These are phyloP conservation scores for Triangularia verruculosa DNA, from an alignment of 2,329 filamentous ascomycete genomes.

Conservation along the genomic window DNA sequence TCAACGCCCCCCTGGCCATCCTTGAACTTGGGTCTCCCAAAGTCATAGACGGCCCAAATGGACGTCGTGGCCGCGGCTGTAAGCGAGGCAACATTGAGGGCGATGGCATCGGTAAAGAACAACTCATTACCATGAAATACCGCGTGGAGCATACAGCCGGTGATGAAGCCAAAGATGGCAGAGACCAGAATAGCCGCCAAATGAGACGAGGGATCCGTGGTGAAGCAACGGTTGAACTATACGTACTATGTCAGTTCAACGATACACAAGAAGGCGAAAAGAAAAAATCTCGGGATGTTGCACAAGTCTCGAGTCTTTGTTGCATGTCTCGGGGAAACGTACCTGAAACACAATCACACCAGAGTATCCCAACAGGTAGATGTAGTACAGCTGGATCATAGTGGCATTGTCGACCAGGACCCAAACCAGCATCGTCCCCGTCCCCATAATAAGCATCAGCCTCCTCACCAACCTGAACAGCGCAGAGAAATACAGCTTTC, in stretches of 20 bases:
- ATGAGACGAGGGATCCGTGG: slow-evolving; percentile 35
- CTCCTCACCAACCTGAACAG: slow-evolving; percentile 32
- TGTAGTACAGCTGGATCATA: slow-evolving; percentile 36
- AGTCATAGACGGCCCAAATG: slow-evolving; percentile 33
- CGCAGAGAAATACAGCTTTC: slow-evolving; percentile 28
- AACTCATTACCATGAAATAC: slow-evolving; percentile 29
- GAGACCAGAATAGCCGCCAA: slow-evolving; percentile 35
- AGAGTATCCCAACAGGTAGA: slow-evolving; percentile 37
- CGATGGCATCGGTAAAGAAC: slow-evolving; percentile 34
- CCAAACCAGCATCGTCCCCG: slow-evolving; percentile 35
- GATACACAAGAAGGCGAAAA: not conserved
- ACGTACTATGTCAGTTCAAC: not conserved
- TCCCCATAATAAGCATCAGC: slow-evolving; percentile 34
- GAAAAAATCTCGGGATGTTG: not conserved
- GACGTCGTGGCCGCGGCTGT: slow-evolving; percentile 33
- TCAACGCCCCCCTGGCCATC: not conserved
- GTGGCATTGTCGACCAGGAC: slow-evolving; percentile 32
- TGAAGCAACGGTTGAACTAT: slow-evolving; percentile 41
- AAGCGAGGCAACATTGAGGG: slow-evolving; percentile 34
- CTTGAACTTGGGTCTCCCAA: slow-evolving; percentile 5
- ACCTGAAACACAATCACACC: slow-evolving; percentile 37
- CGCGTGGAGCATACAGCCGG: slow-evolving; percentile 34
- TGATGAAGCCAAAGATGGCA: slow-evolving; percentile 32
- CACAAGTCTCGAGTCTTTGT: not conserved
- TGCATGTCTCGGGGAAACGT: not conserved